These are phyloP conservation scores for Xylona heveae DNA, from an alignment of 495 filamentous ascomycete genomes.

Conservation along the genomic window DNA sequence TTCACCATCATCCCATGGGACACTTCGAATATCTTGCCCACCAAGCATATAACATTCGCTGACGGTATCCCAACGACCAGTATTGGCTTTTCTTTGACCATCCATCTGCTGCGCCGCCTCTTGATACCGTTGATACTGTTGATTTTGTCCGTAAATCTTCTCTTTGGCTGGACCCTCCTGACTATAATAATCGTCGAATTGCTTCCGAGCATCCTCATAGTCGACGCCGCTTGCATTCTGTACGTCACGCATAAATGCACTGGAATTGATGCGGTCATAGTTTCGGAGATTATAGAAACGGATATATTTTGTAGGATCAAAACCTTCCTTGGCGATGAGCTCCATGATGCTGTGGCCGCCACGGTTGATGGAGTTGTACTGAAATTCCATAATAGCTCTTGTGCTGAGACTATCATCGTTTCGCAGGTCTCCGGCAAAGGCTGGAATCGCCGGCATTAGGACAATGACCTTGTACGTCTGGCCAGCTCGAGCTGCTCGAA, in stretches of 20 bases:
- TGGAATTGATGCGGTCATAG: constrained; percentile 77
- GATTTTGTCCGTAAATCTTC: constrained; percentile 13
- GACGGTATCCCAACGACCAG: constrained; percentile 51
- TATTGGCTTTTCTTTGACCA: constrained; percentile 15
- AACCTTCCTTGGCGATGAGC: constrained; percentile 43
- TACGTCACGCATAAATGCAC: constrained; percentile 34
- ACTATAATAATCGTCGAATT: constrained; percentile 30
- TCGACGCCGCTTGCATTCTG: constrained; percentile 47
- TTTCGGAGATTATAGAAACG: constrained; percentile 89
- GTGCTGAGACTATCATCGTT: constrained; percentile 65
- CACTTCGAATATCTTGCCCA: constrained; percentile 49
- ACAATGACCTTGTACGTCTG: constrained; percentile 73
- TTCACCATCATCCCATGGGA: constrained; percentile 55
- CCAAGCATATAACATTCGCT: constrained; percentile 69
- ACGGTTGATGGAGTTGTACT: constrained; percentile 78
- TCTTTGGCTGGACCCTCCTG: constrained; percentile 5
- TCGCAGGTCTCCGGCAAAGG: constrained; percentile 72
- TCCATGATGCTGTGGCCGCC: constrained; percentile 78
- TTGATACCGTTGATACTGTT: constrained; percentile 43
- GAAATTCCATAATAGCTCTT: constrained; percentile 90
- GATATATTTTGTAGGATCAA: constrained; percentile 62
- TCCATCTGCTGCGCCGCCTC: constrained; percentile 30
- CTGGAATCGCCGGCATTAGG: constrained; percentile 72
- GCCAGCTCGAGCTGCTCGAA: constrained; percentile 41
- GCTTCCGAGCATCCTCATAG: constrained; percentile 47